Percentiles rank a stretch among this genome's conserved stretches.
phyloP scores from a whole-genome alignment of 2,329 filamentous ascomycete species.

The Didymella glomerata region DNA sequence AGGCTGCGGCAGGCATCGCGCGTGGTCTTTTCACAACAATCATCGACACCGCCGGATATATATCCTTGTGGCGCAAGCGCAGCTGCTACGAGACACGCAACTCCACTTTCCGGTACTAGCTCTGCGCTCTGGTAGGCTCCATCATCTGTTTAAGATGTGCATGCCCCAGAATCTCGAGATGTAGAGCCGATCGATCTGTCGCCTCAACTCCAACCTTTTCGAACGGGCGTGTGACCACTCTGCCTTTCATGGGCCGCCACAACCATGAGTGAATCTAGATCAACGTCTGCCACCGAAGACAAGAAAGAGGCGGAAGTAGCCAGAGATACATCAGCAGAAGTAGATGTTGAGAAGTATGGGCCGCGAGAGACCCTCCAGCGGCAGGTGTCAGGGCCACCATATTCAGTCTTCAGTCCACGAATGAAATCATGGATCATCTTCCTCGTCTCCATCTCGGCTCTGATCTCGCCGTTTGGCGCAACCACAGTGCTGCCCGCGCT shows the following conservation, averaged over 20 bases:
- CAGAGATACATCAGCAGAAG: background rate
- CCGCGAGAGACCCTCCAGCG: constrained; percentile 24
- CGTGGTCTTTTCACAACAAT: background rate
- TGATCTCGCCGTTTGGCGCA: constrained; percentile 60
- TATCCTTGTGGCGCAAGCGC: constrained; percentile 8
- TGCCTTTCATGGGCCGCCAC: background rate
- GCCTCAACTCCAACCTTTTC: background rate
- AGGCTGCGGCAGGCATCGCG: background rate
- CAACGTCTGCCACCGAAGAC: background rate
- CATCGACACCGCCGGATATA: background rate
- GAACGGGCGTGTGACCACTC: constrained; percentile 3
- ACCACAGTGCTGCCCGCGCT: constrained; percentile 51
- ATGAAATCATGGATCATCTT: constrained; percentile 60
- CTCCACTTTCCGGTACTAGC: constrained; percentile 17
- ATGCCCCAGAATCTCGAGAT: constrained; percentile 4
- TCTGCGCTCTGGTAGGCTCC: constrained; percentile 6
- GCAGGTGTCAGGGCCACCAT: constrained; percentile 40
- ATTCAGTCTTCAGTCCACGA: constrained; percentile 39
- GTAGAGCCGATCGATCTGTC: constrained; percentile 1
- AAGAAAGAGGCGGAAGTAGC: background rate
- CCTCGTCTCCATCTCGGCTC: constrained; percentile 53
- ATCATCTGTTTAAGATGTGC: constrained; percentile 1
- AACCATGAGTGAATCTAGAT: constrained; percentile 7
- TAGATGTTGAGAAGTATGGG: constrained; percentile 19
- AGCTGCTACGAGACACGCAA: constrained; percentile 2